Evolutionary conservation across 2,329 filamentous ascomycete species (phyloP), one percentile per base, ranked within the genome.

Genomic region (Fusarium sp.): DNA sequence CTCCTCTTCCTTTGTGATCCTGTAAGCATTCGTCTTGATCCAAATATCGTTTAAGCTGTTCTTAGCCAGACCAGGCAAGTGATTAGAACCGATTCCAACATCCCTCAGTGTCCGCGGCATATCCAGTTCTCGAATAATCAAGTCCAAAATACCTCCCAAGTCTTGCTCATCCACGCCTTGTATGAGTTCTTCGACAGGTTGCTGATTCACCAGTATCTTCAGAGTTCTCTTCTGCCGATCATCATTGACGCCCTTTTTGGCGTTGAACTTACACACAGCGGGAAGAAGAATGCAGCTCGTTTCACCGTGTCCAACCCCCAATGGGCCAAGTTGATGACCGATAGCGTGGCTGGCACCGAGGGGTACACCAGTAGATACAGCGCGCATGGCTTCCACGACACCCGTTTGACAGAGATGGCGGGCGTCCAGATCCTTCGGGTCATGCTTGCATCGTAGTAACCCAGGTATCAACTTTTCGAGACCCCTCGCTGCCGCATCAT

Each of bases 341-440:
- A 61, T 66, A 8, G 63, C 55, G 5, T 66, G 61, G 5, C 61
- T 66, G 7, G 63, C 61, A 7, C 63, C 49, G 7, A 66, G 12
- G 7, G 61, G 49, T 2, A 61, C 55, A 3, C 63, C 61, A 7
- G 42, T 55, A 6, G 61, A 66, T 5, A 66, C 61, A 0, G 63
- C 63, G 12, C 56, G 49, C 49, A 66, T 60, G 9, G 61, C 45
- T 32, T 66, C 46, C 0, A 55, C 16, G 9, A 55, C 61, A 5
- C 49, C 49, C n/a, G 25, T 28, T 0, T 66, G 55, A 12, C 61
- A 66, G 10, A 65, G 11, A 40, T 66, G 49, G 4, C 49, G 63
- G 25, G 61, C 55, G 1, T 61, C 45, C 0, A 66, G 45, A 32
- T 67, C 62, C 7, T 16, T 3, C 0, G 30, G 46, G 5, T 48